A percentile compares a stretch with the other conserved stretches of the same genome.
Conservation (phyloP, 495 filamentous ascomycete species). For the Hyphodiscus hymeniophilus region DNA sequence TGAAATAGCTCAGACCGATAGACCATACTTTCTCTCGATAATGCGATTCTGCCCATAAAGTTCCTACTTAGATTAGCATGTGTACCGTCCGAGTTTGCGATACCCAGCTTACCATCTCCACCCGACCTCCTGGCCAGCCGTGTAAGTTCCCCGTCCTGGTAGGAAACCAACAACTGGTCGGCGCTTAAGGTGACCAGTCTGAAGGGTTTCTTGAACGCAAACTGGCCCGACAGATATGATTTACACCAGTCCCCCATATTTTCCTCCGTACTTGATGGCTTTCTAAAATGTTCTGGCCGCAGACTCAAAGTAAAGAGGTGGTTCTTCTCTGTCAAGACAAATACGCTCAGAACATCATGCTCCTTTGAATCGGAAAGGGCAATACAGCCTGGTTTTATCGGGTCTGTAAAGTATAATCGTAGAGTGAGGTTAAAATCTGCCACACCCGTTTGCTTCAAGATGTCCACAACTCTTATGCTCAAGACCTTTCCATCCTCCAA, state of each 20-base stretch:
- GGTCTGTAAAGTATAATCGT: conserved; percentile 63
- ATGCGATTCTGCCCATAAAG: conserved; percentile 66
- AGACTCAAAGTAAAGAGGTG: conserved; percentile 75
- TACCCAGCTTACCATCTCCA: conserved; percentile 52
- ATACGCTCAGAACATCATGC: conserved; percentile 70
- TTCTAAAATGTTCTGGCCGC: conserved; percentile 71
- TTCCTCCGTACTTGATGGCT: conserved; percentile 55
- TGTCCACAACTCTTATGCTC: conserved; percentile 74
- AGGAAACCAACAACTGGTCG: conserved; percentile 66
- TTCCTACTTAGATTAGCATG: conserved; percentile 30
- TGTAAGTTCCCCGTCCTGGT: conserved; percentile 76
- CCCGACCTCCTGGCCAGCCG: conserved; percentile 56
- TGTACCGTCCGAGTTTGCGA: not conserved
- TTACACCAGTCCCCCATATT: conserved; percentile 72
- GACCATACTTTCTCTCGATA: conserved; percentile 76
- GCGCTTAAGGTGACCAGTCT: conserved; percentile 65
- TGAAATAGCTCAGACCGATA: conserved; percentile 63
- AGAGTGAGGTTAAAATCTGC: conserved; percentile 65
- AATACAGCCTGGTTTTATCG: conserved; percentile 65
- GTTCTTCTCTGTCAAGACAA: conserved; percentile 68
- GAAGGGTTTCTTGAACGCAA: conserved; percentile 74
- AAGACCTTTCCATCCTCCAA: conserved; percentile 72
- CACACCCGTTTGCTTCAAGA: conserved; percentile 59
- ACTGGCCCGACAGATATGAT: conserved; percentile 56
- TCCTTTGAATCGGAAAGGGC: conserved; percentile 72